Evolutionary conservation across 2,329 filamentous ascomycete genomes (phyloP).

Genomic region (Xenosphaeropsis pyriputrescens): DNA sequence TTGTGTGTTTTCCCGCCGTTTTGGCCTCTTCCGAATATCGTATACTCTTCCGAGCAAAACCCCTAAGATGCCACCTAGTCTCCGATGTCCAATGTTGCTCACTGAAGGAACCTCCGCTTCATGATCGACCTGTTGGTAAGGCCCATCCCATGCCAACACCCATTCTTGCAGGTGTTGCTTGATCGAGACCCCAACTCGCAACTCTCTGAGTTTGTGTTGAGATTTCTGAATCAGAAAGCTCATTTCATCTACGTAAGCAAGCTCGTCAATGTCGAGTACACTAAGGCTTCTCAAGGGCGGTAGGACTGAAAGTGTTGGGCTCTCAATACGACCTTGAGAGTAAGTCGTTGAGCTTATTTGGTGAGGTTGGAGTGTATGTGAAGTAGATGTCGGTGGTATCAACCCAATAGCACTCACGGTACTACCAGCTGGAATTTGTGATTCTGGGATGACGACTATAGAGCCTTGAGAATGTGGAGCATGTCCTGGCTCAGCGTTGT

Average conservation of each 20-base stretch:
- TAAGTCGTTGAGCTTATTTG: constrained; percentile 27
- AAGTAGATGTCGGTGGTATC: constrained; percentile 11
- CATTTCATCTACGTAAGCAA: constrained; percentile 75
- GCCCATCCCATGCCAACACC: constrained; percentile 46
- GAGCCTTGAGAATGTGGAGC: constrained; percentile 11
- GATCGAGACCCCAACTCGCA: constrained; percentile 57
- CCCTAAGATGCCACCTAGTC: constrained; percentile 54
- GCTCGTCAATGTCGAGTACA: constrained; percentile 69
- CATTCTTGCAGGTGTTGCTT: constrained; percentile 32
- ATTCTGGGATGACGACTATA: constrained; percentile 3
- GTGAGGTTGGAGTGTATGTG: constrained; percentile 12
- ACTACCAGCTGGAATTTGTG: constrained; percentile 18
- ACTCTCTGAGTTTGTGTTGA: constrained; percentile 47
- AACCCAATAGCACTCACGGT: constrained; percentile 27
- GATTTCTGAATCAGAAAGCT: constrained; percentile 62
- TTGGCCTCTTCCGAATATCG: constrained; percentile 31
- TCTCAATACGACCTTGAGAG: constrained; percentile 49
- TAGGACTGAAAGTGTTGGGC: constrained; percentile 66
- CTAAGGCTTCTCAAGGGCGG: constrained; percentile 61
- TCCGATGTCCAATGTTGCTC: constrained; percentile 42
- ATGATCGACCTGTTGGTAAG: constrained; percentile 48
- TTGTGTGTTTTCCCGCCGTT: constrained; percentile 2
- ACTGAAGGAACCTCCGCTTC: constrained; percentile 38
- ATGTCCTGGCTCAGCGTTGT: constrained; percentile 33
- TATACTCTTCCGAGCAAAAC: constrained; percentile 53